Conservation (phyloP, 1,284 basidiomycete genomes). For the Malassezia japonica region DNA sequence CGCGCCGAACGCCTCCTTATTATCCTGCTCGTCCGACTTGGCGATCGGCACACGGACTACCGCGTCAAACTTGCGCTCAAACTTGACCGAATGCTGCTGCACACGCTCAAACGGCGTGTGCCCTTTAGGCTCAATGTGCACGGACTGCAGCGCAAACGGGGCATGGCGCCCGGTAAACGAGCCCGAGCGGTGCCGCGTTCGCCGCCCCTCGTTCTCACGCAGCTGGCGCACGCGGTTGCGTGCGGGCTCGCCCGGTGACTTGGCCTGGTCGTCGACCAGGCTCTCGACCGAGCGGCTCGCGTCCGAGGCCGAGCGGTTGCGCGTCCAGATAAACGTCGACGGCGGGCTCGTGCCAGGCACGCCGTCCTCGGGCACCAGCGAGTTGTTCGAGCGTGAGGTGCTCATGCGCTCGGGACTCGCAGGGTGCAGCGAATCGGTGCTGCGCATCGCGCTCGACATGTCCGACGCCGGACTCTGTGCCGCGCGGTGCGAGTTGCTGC, state of each 20-base stretch:
- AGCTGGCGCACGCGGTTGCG: background rate
- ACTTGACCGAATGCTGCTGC: conserved; percentile 26
- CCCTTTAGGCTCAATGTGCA: background rate
- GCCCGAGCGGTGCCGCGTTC: background rate
- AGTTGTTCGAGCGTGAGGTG: no score
- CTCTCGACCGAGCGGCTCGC: background rate
- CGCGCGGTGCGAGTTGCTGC: background rate
- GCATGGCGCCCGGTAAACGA: background rate
- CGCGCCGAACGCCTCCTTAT: background rate
- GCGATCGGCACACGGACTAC: conserved; percentile 34
- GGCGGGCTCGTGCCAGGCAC: no score
- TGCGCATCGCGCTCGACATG: background rate
- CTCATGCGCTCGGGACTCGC: no score
- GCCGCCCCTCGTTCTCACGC: background rate
- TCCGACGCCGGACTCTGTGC: background rate
- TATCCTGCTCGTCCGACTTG: conserved; percentile 16
- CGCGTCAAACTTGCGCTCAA: conserved; percentile 29
- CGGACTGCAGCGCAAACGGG: no score
- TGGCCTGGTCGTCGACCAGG: background rate
- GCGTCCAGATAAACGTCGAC: no score
- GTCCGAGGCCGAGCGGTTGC: no score
- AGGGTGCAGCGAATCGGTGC: background rate
- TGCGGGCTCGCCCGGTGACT: background rate
- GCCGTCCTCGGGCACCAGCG: no score
- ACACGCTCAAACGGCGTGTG: conserved; percentile 16